A percentile compares a stretch with the other conserved stretches of the same genome.
Conservation (phyloP, 2,329 filamentous ascomycete genomes). For the Xylariomycetidae sp. region DNA sequence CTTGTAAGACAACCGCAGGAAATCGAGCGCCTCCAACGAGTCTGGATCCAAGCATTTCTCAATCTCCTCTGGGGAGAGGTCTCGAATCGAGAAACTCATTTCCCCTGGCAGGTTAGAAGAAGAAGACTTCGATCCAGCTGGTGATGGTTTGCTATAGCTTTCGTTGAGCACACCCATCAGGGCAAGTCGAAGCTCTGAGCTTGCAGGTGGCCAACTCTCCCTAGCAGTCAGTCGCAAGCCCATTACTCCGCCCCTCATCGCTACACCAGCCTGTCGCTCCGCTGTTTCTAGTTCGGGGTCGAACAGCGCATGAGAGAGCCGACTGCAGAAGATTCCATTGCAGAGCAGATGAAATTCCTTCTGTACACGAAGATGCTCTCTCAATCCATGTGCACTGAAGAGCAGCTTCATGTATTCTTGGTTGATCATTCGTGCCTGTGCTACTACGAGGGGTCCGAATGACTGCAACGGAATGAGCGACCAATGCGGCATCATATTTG, state of each 20-base stretch:
- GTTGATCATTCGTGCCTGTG: slow-evolving; percentile 73
- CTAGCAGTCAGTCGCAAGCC: slow-evolving; percentile 77
- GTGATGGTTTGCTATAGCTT: slow-evolving; percentile 44
- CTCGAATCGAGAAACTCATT: slow-evolving; percentile 77
- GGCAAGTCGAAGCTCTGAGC: slow-evolving; percentile 83
- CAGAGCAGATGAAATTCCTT: slow-evolving; percentile 77
- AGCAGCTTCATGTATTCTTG: slow-evolving; percentile 68
- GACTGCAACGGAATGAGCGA: slow-evolving; percentile 63
- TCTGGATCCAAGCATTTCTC: slow-evolving; percentile 76
- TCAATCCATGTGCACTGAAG: slow-evolving; percentile 67
- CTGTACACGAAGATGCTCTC: slow-evolving; percentile 67
- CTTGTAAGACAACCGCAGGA: slow-evolving; percentile 80
- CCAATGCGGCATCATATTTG: slow-evolving; percentile 45
- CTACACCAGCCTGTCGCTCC: slow-evolving; percentile 63
- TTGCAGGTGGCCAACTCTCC: slow-evolving; percentile 86
- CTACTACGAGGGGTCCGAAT: slow-evolving; percentile 65
- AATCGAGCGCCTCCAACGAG: slow-evolving; percentile 85
- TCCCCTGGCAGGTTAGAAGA: slow-evolving; percentile 54
- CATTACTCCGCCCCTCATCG: slow-evolving; percentile 65
- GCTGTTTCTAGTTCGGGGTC: slow-evolving; percentile 75
- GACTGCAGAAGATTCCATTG: slow-evolving; percentile 75
- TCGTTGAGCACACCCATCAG: slow-evolving; percentile 81
- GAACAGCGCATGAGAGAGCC: slow-evolving; percentile 77
- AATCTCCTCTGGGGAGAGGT: slow-evolving; percentile 72
- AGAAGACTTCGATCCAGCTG: slow-evolving; percentile 21